Evolutionary conservation across 2,329 filamentous ascomycete species (phyloP), one percentile per base, ranked within the genome.

Genomic region (Epichloe brachyelytri): DNA sequence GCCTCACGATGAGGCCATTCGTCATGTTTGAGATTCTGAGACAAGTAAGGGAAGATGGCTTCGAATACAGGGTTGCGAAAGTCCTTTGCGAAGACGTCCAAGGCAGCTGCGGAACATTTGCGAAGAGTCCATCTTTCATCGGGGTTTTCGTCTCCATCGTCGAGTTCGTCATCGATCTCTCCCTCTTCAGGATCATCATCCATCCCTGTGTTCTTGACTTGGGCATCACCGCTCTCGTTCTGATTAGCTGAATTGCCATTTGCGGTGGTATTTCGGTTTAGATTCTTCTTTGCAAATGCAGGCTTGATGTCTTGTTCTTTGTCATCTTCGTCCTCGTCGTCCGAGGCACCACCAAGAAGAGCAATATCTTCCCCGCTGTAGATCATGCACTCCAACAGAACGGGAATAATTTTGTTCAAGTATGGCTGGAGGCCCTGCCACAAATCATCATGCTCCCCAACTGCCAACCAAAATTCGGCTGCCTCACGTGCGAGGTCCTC

Each of bases 1-100:
- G 93, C 90, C 69, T 98, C 93, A 50, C 93, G 82, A 62, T 91
- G 85, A 1, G 85, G 86, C 93, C 93, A 98, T 61, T 95, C 87
- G 2, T 78, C 72, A 63, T 96, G 88, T 64, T 83, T 86, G 51
- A 98, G 76, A 61, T 96, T 95, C 57, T 86, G 84, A 61, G 86
- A 91, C 51, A 98, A 74, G 66, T 96, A 98, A 0, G 93, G 91
- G 56, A 98, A 75, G 54, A 95, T 95, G 55, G 87, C 84, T 58
- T 89, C 82, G 66, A 98, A 98, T 34, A 98, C 89, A 1, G 85
- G 80, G 50, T 83, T 81, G 59, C 88, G 83, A 67, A 95, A 98
- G 56, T 95, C 87, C 49, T 85, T 86, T 17, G 93, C 89, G 60
- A 98, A 90, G 12, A 95, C 88, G 64, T 98, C 93, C 40, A 98